Conservation (phyloP, 306 rosid genomes). For the Corylus americana region DNA sequence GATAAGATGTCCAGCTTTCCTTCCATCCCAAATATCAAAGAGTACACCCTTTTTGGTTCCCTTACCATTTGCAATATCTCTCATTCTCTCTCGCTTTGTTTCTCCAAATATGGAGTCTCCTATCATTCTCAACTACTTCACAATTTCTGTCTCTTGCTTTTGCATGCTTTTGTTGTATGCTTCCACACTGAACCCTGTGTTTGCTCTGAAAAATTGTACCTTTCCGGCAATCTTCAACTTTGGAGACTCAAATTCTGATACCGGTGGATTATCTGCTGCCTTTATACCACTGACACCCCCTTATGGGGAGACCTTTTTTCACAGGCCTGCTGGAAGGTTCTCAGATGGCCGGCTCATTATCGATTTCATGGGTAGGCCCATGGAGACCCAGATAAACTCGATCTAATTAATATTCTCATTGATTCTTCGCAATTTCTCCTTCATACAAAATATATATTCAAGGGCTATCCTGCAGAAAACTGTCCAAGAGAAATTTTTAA, state of each 20-base stretch:
- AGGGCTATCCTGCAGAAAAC: too few species aligned
- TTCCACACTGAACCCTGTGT: conserved; percentile 5
- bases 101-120: conserved; percentile 1
- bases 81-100: background rate
- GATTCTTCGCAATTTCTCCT: too few species aligned
- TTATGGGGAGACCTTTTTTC: conserved; percentile 53
- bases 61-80: too few species aligned
- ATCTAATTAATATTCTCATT: background rate
- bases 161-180: background rate
- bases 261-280: conserved; percentile 47
- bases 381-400: background rate
- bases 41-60: background rate
- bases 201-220: conserved; percentile 22
- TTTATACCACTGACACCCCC: conserved; percentile 23
- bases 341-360: conserved; percentile 46
- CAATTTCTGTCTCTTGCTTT: background rate
- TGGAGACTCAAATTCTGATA: conserved; percentile 58
- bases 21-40: background rate
- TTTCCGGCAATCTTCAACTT: conserved; percentile 60
- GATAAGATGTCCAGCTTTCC: background rate
- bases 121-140: background rate
- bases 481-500: too few species aligned
- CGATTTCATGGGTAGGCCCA: conserved; percentile 49
- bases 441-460: too few species aligned
- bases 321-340: conserved; percentile 39